Conservation (phyloP, 345 rosid species). For the Syzygium aqueum region DNA sequence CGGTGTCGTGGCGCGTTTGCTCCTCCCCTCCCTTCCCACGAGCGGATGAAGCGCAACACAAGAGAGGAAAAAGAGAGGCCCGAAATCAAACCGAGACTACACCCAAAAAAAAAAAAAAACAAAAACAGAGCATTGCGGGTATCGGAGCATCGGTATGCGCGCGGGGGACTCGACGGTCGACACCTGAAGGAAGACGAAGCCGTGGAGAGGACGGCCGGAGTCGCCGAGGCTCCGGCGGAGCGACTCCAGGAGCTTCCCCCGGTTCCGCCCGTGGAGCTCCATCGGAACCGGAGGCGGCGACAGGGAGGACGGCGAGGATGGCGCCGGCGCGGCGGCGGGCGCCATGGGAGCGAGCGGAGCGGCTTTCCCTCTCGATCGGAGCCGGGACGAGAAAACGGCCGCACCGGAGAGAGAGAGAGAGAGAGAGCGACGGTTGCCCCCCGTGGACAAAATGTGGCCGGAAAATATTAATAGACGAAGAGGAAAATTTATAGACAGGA, state of each 20-base stretch:
- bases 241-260: conserved; percentile 53
- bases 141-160: not conserved
- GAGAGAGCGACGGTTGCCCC: not conserved
- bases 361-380: not conserved
- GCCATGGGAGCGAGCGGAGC: rapidly evolving
- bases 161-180: not conserved
- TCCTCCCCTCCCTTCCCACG: conserved; percentile 75
- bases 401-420: not conserved
- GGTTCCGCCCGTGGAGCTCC: conserved; percentile 68
- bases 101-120: no score
- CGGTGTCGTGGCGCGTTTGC: conserved; percentile 73
- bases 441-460: not conserved
- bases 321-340: not conserved
- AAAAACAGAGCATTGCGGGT: not conserved
- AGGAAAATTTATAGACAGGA: not conserved
- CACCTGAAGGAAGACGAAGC: conserved; percentile 78
- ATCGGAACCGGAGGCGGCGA: conserved; percentile 51
- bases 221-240: conserved; percentile 40
- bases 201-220: conserved; percentile 42
- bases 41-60: not conserved
- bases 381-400: not conserved
- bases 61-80: not conserved
- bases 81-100: not conserved
- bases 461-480: not conserved
- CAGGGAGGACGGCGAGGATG: conserved; percentile 28